These are phyloP conservation scores for Quercus dentata DNA, from an alignment of 306 rosid species.

Conservation along the genomic window DNA sequence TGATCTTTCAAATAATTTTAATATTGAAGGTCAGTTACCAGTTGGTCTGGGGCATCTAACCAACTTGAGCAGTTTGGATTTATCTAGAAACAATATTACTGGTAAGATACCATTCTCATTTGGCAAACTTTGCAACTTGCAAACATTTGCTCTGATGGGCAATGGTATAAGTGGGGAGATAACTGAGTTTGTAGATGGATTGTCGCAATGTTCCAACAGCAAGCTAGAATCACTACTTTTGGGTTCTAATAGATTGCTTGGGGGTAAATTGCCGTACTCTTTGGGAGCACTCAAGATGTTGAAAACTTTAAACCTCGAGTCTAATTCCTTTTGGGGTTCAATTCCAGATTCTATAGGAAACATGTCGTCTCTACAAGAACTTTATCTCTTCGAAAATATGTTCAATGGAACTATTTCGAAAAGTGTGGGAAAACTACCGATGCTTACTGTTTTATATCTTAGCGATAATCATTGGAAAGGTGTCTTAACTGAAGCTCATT, in stretches of 20 bases:
- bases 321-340: not conserved
- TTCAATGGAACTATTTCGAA: too few relatives aligned
- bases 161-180: not conserved
- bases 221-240: too few relatives aligned
- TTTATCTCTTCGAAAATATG: too few relatives aligned
- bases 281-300: not conserved
- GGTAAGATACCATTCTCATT: not conserved
- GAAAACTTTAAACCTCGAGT: accelerated
- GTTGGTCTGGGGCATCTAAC: not conserved
- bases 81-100: accelerated
- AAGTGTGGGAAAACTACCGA: too few relatives aligned
- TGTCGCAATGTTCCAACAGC: too few relatives aligned
- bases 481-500: too few relatives aligned
- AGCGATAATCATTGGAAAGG: accelerated
- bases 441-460: too few relatives aligned
- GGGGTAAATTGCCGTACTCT: not conserved
- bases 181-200: too few relatives aligned
- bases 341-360: not conserved
- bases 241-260: too few relatives aligned
- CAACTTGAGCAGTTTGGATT: not conserved
- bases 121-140: not conserved
- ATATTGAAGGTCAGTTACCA: not conserved
- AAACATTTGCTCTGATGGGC: not conserved
- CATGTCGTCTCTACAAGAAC: too few relatives aligned
- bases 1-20: accelerated